These are phyloP conservation scores for Cladosporium sphaerospermum DNA, from an alignment of 2,329 filamentous ascomycete genomes.

Conservation along the genomic window DNA sequence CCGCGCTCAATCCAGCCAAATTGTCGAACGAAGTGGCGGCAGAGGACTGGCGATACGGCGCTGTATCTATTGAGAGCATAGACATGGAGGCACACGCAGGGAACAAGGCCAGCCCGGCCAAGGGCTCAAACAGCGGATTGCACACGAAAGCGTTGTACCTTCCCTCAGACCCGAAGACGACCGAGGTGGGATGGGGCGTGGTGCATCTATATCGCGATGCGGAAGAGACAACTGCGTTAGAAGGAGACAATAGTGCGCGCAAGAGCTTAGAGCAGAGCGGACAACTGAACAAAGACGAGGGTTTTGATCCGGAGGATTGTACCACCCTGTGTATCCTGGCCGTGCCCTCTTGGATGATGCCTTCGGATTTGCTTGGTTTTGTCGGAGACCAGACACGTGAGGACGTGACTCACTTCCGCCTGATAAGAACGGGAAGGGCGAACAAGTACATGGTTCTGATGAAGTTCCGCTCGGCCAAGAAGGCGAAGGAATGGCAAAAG, in stretches of 20 bases:
- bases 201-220: conserved; percentile 89
- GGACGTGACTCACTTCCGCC: conserved; percentile 85
- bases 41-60: conserved; percentile 74
- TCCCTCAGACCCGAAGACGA: conserved; percentile 62
- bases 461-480: conserved; percentile 74
- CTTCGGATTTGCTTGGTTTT: conserved; percentile 84
- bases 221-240: conserved; percentile 62
- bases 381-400: conserved; percentile 81
- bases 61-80: conserved; percentile 73
- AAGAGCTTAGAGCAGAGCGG: conserved; percentile 21
- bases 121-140: conserved; percentile 54
- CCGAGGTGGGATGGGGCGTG: conserved; percentile 82
- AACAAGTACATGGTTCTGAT: conserved; percentile 94
- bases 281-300: conserved; percentile 1
- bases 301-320: conserved; percentile 57
- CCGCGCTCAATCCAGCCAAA: conserved; percentile 28
- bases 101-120: conserved; percentile 36
- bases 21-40: conserved; percentile 45
- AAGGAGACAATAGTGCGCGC: conserved; percentile 42
- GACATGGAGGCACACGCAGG: conserved; percentile 54
- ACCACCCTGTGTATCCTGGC: conserved; percentile 89
- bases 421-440: conserved; percentile 82
- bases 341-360: conserved; percentile 88
- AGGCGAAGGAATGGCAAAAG: conserved; percentile 71
- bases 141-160: conserved; percentile 78